Percentiles rank a stretch among this genome's conserved stretches.
These are phyloP conservation scores for Ceratobasidium sp. DNA, from an alignment of 1,284 basidiomycete species.

Conservation along the genomic window DNA sequence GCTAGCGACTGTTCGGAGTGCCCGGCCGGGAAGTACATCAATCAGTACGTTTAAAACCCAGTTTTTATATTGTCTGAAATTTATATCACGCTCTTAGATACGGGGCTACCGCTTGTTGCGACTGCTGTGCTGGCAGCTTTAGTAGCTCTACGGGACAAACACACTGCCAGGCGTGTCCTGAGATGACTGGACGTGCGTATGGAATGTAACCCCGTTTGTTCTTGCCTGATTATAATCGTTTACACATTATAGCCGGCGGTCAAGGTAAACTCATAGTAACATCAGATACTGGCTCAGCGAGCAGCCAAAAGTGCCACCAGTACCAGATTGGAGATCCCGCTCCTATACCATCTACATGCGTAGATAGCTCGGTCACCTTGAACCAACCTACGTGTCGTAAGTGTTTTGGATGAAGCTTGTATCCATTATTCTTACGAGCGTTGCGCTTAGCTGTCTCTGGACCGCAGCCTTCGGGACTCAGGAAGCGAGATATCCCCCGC, in stretches of 20 bases:
- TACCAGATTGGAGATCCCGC: slow-evolving; percentile 23
- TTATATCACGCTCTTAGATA: slow-evolving; percentile 5
- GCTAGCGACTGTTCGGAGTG: slow-evolving; percentile 25
- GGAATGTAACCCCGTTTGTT: not conserved
- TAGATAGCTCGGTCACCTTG: slow-evolving; percentile 16
- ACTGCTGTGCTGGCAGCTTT: slow-evolving; percentile 38
- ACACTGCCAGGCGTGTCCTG: slow-evolving; percentile 28
- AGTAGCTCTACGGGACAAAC: slow-evolving; percentile 29
- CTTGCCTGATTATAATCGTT: not conserved
- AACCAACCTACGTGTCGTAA: slow-evolving; percentile 35
- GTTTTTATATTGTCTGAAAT: not conserved
- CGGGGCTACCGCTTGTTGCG: slow-evolving; percentile 30
- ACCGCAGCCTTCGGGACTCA: slow-evolving; percentile 18
- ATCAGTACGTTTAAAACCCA: slow-evolving; percentile 15
- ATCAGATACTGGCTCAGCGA: slow-evolving; percentile 18
- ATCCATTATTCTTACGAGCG: not conserved
- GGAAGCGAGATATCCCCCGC: slow-evolving; percentile 14
- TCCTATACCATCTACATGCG: slow-evolving; percentile 15
- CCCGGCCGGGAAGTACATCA: slow-evolving; percentile 23
- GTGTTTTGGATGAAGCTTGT: not conserved
- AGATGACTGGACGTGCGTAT: slow-evolving; percentile 21
- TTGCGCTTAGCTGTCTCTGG: not conserved
- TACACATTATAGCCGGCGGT: slow-evolving; percentile 5
- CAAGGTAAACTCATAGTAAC: slow-evolving; percentile 28
- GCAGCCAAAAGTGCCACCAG: slow-evolving; percentile 11